Evolutionary conservation across 352 stramenopile genomes (phyloP).

Genomic region (Phytophthora citrophthora): DNA sequence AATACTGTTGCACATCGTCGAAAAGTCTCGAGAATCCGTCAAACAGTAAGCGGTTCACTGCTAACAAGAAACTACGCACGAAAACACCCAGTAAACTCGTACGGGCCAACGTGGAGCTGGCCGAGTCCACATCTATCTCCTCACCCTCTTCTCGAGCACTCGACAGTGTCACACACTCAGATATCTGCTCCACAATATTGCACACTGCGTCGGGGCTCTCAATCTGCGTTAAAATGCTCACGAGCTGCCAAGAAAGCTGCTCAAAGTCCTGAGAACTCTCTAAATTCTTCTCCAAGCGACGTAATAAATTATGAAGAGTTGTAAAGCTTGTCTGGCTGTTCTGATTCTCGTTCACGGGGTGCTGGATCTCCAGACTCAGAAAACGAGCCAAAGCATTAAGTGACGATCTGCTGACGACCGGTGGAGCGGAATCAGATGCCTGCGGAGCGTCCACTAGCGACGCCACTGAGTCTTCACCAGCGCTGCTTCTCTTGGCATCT

Average conservation of each 20-base stretch:
- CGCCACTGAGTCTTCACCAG: slow-evolving; percentile 30
- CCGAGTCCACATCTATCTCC: slow-evolving; percentile 39
- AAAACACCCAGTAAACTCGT: slow-evolving; percentile 72
- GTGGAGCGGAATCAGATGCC: not conserved
- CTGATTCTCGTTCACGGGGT: slow-evolving; percentile 31
- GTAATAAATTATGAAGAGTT: slow-evolving; percentile 49
- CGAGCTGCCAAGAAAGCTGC: slow-evolving; percentile 52
- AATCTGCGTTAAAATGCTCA: slow-evolving; percentile 58
- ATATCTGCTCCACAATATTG: slow-evolving; percentile 70
- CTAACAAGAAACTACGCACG: slow-evolving; percentile 71
- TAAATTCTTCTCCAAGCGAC: slow-evolving; percentile 51
- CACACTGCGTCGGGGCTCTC: slow-evolving; percentile 69
- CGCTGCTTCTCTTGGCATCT: slow-evolving; percentile 23
- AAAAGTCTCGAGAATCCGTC: slow-evolving; percentile 74
- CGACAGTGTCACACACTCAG: slow-evolving; percentile 57
- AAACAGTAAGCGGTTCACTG: slow-evolving; percentile 65
- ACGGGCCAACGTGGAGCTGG: slow-evolving; percentile 55
- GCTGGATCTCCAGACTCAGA: slow-evolving; percentile 62
- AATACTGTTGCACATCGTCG: slow-evolving; percentile 66
- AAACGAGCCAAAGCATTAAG: slow-evolving; percentile 61
- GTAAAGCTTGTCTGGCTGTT: slow-evolving; percentile 19
- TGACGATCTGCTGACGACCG: slow-evolving; percentile 35
- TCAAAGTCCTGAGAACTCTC: slow-evolving; percentile 43
- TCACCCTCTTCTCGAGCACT: slow-evolving; percentile 24
- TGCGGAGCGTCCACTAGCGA: slow-evolving; percentile 22